Base-by-base conservation (phyloP, 306 rosid genomes). In the Vigna radiata region DNA sequence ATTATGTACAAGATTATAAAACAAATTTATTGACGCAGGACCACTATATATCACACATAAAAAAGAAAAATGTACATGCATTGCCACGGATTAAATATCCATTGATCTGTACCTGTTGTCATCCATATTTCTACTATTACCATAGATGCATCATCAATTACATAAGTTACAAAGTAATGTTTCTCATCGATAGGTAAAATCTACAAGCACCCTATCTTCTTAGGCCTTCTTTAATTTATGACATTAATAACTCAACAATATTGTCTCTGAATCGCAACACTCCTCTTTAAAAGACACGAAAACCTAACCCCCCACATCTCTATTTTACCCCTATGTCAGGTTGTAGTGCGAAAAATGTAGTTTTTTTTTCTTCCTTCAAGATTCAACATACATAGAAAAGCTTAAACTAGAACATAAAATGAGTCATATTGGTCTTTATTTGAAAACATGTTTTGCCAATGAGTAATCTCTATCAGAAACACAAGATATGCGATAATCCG, bases 1-100 rank as follows among this genome's bases (percentile, higher is more conserved):
- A 41, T 64, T 61, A 12, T 80, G 68, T 53, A 70, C 72, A 72
- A 76, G 19, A 76, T 75, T 46, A 52, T 19, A 60, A 16, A 62
- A 13, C 33, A 62, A 76, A 52, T 76, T 16, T 70, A 75, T 76
- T 43, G 70, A 44, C 15, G 74, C 81, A 61, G 78, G 82, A 76
- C 82, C 85, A 76, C 84, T 31, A 25, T 44, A 76, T 68, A 39
- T 2, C 48, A 46, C 49, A 39, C 44, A 39, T 7, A 39, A 39
- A 41, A 41, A 23, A 21, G 23, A 23, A 41, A 8, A 41, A 41
- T 41, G 67, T 54, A 23, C 31, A 66, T 68, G 37, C 49, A 46
- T 21, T 17, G 56, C 29, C 81, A 81, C 4, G 44, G 73, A 15
- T 67, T 36, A 37, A 29, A 81, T 61, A 27, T 43, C 61, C 48